phyloP scores from a whole-genome alignment of 2,329 filamentous ascomycete species.

The Phialophora chinensis region DNA sequence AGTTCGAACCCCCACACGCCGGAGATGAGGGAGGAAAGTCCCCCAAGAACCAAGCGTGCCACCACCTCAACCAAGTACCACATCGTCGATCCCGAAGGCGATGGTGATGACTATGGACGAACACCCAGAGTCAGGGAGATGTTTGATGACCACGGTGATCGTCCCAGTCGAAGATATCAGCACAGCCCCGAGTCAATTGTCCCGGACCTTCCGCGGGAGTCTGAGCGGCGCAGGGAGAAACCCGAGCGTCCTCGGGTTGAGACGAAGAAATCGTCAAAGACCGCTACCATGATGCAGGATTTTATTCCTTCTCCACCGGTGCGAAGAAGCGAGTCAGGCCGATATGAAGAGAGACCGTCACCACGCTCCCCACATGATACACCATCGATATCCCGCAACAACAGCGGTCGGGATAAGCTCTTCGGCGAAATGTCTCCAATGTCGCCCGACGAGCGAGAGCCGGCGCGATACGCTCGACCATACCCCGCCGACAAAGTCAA shows the following conservation, averaged over 20 bases:
- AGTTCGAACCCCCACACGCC: conserved; percentile 52
- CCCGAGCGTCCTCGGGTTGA: conserved; percentile 33
- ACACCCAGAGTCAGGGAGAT: conserved; percentile 28
- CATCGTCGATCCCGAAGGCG: conserved; percentile 30
- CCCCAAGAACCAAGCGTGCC: conserved; percentile 29
- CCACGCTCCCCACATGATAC: conserved; percentile 34
- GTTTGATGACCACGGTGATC: conserved; percentile 24
- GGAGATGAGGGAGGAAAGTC: conserved; percentile 47
- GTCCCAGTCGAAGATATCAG: conserved; percentile 23
- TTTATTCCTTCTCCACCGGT: conserved; percentile 19
- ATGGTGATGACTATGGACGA: conserved; percentile 28
- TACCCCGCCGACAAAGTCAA: conserved; percentile 32
- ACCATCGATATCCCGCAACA: conserved; percentile 30
- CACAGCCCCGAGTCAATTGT: conserved; percentile 32
- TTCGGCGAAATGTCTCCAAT: conserved; percentile 28
- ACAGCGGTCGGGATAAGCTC: conserved; percentile 34
- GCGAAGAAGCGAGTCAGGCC: conserved; percentile 31
- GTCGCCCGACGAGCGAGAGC: conserved; percentile 33
- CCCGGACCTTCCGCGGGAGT: conserved; percentile 27
- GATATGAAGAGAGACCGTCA: conserved; percentile 28
- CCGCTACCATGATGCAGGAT: conserved; percentile 29
- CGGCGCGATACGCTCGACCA: conserved; percentile 26
- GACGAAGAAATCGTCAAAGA: conserved; percentile 32
- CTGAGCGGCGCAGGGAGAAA: conserved; percentile 31
- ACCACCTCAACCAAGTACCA: conserved; percentile 36